phyloP scores from a whole-genome alignment of 2,329 filamentous ascomycete genomes.

The Tolypocladium amazonense region DNA sequence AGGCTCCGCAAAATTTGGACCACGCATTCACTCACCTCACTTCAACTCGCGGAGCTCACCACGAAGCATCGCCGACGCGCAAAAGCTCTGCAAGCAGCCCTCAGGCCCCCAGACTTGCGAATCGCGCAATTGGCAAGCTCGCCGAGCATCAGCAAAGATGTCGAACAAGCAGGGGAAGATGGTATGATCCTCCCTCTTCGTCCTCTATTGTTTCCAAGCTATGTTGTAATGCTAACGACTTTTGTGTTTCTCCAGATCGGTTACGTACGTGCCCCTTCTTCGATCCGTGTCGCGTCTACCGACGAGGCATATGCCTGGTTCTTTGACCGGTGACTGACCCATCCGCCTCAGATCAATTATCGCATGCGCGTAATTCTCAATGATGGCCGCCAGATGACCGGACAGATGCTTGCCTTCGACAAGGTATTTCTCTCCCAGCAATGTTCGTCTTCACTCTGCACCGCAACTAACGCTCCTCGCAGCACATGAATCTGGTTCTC shows the following conservation, averaged over 20 bases:
- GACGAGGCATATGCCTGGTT: background rate
- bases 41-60: constrained; percentile 34
- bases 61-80: constrained; percentile 25
- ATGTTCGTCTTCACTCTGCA: background rate
- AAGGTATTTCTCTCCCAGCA: constrained; percentile 49
- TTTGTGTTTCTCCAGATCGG: constrained; percentile 46
- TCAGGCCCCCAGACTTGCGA: constrained; percentile 31
- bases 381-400: constrained; percentile 92
- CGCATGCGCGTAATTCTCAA: constrained; percentile 95
- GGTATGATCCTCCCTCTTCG: constrained; percentile 52
- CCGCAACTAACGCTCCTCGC: constrained; percentile 5
- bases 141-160: constrained; percentile 20
- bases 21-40: constrained; percentile 23
- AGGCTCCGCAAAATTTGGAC: constrained; percentile 36
- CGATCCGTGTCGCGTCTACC: background rate
- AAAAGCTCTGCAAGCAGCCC: constrained; percentile 25
- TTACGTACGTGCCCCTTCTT: constrained; percentile 48
- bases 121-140: constrained; percentile 12
- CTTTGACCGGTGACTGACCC: constrained; percentile 1
- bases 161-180: constrained; percentile 94
- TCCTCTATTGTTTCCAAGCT: constrained; percentile 28
- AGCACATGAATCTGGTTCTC: constrained; percentile 99
- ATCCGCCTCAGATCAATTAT: constrained; percentile 78
- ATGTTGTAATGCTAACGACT: constrained; percentile 50
- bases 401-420: constrained; percentile 97